Conservation (phyloP, 139 green algal genomes). For the Diplosphaera chodatii region DNA sequence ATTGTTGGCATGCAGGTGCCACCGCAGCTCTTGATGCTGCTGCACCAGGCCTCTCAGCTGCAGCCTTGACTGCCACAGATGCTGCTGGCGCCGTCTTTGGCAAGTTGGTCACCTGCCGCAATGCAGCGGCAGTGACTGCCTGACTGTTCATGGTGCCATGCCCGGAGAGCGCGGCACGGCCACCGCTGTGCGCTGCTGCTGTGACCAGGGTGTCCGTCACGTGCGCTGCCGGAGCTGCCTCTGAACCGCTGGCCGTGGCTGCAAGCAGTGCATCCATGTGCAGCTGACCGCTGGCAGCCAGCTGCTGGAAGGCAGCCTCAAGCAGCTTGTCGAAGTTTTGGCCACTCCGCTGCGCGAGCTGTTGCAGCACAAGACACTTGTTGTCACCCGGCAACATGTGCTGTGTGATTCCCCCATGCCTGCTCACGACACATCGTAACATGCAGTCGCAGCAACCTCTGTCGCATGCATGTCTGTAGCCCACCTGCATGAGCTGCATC, state of each 20-base stretch:
- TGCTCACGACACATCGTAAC: background rate
- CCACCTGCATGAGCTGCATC: constrained; percentile 59
- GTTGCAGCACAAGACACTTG: too few relatives aligned
- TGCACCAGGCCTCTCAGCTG: background rate
- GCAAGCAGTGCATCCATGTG: constrained; percentile 6
- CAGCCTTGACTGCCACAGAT: background rate
- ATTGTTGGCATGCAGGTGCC: too few relatives aligned
- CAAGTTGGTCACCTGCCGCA: background rate
- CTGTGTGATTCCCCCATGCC: background rate
- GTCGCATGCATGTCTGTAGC: background rate
- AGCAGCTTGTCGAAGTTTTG: constrained; percentile 55
- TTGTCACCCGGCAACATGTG: too few relatives aligned
- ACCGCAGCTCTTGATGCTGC: too few relatives aligned
- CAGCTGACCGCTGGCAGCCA: constrained; percentile 28
- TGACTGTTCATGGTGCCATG: background rate
- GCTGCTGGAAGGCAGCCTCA: constrained; percentile 64
- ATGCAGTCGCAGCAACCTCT: too few relatives aligned
- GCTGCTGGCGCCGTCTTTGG: background rate
- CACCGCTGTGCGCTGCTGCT: background rate
- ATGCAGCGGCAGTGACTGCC: background rate
- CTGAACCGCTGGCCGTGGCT: background rate
- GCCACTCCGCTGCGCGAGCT: constrained; percentile 17
- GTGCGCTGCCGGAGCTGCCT: background rate
- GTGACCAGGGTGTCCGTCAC: background rate
- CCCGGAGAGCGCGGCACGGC: background rate